These are phyloP conservation scores for Brasenia schreberi DNA, from an alignment of 164 flowering plant species.

Conservation along the genomic window DNA sequence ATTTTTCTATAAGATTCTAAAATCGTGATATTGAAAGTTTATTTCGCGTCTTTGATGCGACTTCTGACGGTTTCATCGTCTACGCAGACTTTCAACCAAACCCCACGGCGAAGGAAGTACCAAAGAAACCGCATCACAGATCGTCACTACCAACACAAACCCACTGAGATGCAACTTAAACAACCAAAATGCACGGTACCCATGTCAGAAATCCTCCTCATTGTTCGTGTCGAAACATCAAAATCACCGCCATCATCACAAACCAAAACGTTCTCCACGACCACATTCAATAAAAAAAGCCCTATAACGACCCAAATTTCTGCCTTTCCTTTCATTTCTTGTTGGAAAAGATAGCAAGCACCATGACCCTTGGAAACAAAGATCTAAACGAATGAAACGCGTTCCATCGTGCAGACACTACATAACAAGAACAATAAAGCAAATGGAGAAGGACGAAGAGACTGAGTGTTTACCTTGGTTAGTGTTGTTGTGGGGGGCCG, in stretches of 20 bases:
- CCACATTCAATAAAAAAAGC: too few relatives aligned
- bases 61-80: background rate
- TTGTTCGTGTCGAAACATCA: background rate
- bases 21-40: background rate
- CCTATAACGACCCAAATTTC: background rate
- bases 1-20: background rate
- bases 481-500: constrained; percentile 6
- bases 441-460: background rate
- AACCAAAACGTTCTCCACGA: background rate
- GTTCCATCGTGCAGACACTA: background rate
- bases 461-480: constrained; percentile 7
- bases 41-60: background rate
- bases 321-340: background rate
- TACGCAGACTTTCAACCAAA: background rate
- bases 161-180: background rate
- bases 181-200: background rate
- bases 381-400: constrained; percentile 1
- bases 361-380: background rate
- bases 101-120: too few relatives aligned
- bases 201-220: background rate
- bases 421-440: background rate
- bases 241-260: background rate
- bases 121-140: background rate
- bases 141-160: background rate
- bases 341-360: too few relatives aligned